Evolutionary conservation across 129 eudicot species (phyloP).

Genomic region (Dittrichia graveolens): DNA sequence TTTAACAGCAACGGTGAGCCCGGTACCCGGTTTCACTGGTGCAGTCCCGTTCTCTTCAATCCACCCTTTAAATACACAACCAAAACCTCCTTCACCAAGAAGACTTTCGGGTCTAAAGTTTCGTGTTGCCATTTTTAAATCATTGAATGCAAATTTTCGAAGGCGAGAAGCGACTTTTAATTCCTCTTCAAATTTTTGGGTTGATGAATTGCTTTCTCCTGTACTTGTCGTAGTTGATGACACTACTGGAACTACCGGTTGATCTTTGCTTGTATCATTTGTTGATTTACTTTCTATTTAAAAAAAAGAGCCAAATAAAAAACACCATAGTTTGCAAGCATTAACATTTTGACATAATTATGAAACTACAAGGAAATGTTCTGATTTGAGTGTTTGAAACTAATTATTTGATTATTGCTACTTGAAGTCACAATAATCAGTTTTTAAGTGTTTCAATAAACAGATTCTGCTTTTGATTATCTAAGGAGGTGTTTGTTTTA

Average conservation of each 20-base stretch:
- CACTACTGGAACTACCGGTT: slow-evolving; percentile 46
- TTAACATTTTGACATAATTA: background rate
- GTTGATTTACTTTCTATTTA: slow-evolving; percentile 62
- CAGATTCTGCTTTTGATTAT: no score
- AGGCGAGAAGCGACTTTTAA: slow-evolving; percentile 86
- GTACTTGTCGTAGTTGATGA: slow-evolving; percentile 80
- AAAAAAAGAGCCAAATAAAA: background rate
- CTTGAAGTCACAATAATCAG: no score
- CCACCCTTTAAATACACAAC: slow-evolving; percentile 97
- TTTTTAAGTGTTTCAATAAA: no score
- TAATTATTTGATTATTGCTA: background rate
- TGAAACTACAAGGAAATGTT: background rate
- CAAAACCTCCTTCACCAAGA: slow-evolving; percentile 94
- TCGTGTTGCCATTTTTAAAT: slow-evolving; percentile 86
- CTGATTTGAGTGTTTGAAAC: background rate
- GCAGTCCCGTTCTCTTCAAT: slow-evolving; percentile 96
- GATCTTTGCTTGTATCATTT: slow-evolving; percentile 67
- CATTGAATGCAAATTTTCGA: slow-evolving; percentile 80
- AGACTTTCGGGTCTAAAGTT: slow-evolving; percentile 92
- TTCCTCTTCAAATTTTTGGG: slow-evolving; percentile 80
- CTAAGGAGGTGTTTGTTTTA: no score
- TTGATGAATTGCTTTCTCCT: slow-evolving; percentile 79
- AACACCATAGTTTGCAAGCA: slow-evolving; percentile 5
- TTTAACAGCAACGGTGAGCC: slow-evolving; percentile 96
- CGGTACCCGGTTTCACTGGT: slow-evolving; percentile 96